These are phyloP conservation scores for Hirschfeldia incana DNA, from an alignment of 345 rosid species.

Conservation along the genomic window DNA sequence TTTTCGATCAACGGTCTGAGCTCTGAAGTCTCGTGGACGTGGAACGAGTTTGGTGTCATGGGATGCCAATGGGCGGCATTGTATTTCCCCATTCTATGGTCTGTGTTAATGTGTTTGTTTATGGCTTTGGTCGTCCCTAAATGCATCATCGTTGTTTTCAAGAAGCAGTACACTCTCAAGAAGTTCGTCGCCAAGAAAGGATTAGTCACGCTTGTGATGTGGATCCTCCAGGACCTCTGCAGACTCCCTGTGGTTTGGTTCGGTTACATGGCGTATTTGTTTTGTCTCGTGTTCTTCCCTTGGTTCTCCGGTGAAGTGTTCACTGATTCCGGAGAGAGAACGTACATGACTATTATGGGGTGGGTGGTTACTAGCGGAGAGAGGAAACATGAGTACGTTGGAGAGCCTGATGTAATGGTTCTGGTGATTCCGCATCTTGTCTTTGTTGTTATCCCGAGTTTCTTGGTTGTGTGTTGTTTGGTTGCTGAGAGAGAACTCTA, in stretches of 20 bases:
- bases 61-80: slow-evolving; percentile 80
- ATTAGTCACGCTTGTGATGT: slow-evolving; percentile 46
- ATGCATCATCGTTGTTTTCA: slow-evolving; percentile 46
- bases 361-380: slow-evolving; percentile 57
- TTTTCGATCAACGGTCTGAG: slow-evolving; percentile 74
- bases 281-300: slow-evolving; percentile 70
- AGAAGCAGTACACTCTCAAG: slow-evolving; percentile 58
- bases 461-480: slow-evolving; percentile 51
- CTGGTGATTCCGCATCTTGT: slow-evolving; percentile 78
- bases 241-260: slow-evolving; percentile 63
- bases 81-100: slow-evolving; percentile 74
- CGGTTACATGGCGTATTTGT: slow-evolving; percentile 59
- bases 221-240: slow-evolving; percentile 78
- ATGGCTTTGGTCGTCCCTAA: slow-evolving; percentile 62
- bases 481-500: slow-evolving; percentile 70
- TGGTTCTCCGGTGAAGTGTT: slow-evolving; percentile 78
- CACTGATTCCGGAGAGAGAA: slow-evolving; percentile 49
- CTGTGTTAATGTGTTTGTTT: slow-evolving; percentile 45
- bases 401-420: slow-evolving; percentile 83
- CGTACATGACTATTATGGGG: slow-evolving; percentile 85
- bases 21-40: slow-evolving; percentile 73
- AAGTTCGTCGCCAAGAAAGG: slow-evolving; percentile 51
- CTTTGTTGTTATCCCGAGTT: slow-evolving; percentile 66
- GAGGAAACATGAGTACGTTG: slow-evolving; percentile 54
- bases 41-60: slow-evolving; percentile 90